Percentiles rank a stretch among this genome's conserved stretches.
phyloP scores from a whole-genome alignment of 768 basidiomycete genomes.

The Xerocomus potaroensis region DNA sequence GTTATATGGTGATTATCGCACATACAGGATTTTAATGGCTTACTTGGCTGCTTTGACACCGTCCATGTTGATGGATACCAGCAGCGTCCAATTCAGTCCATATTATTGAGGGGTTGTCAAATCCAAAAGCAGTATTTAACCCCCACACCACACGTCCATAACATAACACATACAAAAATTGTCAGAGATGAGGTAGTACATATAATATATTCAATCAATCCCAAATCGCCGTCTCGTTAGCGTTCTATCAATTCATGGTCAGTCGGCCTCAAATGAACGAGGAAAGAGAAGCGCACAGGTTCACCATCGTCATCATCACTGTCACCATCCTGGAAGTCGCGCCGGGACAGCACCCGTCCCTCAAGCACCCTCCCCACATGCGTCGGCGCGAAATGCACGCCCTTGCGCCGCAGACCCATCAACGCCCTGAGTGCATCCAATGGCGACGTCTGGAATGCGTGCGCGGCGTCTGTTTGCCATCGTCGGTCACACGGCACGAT shows the following conservation, averaged over 20 bases:
- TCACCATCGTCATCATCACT: background rate
- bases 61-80: slow-evolving; percentile 17
- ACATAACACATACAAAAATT: too few relatives aligned
- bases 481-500: background rate
- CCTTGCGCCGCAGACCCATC: slow-evolving; percentile 37
- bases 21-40: background rate
- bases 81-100: too few relatives aligned
- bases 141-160: slow-evolving; percentile 2
- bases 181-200: too few relatives aligned
- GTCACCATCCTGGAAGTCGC: slow-evolving; percentile 19
- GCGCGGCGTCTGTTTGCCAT: too few relatives aligned
- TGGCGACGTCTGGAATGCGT: background rate
- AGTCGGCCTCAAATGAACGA: too few relatives aligned
- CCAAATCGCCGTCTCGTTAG: too few relatives aligned
- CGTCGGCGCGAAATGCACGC: slow-evolving; percentile 32
- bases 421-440: slow-evolving; percentile 23
- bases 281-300: background rate
- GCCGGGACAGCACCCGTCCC: slow-evolving; percentile 19
- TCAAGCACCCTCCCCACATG: slow-evolving; percentile 39
- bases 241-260: too few relatives aligned
- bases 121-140: slow-evolving; percentile 3
- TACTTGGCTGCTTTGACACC: slow-evolving; percentile 35
- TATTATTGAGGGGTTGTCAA: background rate
- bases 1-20: background rate
- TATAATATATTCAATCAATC: too few relatives aligned